Evolutionary conservation across 2,329 filamentous ascomycete genomes (phyloP).

Genomic region (Didymella pomorum): DNA sequence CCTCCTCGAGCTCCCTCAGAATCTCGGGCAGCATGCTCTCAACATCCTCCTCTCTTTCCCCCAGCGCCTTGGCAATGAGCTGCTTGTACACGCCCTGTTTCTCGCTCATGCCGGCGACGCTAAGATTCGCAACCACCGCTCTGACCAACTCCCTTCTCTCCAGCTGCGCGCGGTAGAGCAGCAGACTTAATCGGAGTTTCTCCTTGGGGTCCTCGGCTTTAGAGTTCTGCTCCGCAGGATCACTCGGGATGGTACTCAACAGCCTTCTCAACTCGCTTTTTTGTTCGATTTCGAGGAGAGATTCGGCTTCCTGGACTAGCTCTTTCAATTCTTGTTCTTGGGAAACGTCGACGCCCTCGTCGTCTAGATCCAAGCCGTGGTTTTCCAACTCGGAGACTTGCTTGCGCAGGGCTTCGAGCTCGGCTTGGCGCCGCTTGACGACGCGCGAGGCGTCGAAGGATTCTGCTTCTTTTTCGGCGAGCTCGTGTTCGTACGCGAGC

Average conservation of each 20-base stretch:
- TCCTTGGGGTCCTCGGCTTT: constrained; percentile 46
- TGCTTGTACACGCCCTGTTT: constrained; percentile 77
- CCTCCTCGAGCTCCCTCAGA: constrained; percentile 58
- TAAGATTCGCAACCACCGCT: constrained; percentile 74
- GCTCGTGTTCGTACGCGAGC: constrained; percentile 72
- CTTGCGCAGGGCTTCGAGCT: constrained; percentile 68
- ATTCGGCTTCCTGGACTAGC: constrained; percentile 52
- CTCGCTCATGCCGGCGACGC: constrained; percentile 74
- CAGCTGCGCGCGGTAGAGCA: constrained; percentile 64
- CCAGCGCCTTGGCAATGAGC: constrained; percentile 73
- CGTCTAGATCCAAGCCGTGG: constrained; percentile 38
- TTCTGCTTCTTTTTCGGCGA: constrained; percentile 72
- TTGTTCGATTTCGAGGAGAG: constrained; percentile 56
- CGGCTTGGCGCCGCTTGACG: constrained; percentile 68
- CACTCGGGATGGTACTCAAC: constrained; percentile 28
- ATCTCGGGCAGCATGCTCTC: constrained; percentile 67
- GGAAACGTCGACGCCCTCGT: constrained; percentile 44
- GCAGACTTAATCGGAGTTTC: constrained; percentile 65
- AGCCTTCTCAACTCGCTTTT: constrained; percentile 49
- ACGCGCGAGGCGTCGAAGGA: constrained; percentile 57
- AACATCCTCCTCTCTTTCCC: constrained; percentile 72
- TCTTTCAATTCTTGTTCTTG: constrained; percentile 51
- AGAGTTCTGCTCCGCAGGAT: constrained; percentile 37
- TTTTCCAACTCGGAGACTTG: constrained; percentile 64
- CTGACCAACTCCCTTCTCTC: constrained; percentile 70